Percentiles rank a stretch among this genome's conserved stretches.
Evolutionary conservation across 768 basidiomycete species (phyloP).

Genomic region (Mycena kentingensis): DNA sequence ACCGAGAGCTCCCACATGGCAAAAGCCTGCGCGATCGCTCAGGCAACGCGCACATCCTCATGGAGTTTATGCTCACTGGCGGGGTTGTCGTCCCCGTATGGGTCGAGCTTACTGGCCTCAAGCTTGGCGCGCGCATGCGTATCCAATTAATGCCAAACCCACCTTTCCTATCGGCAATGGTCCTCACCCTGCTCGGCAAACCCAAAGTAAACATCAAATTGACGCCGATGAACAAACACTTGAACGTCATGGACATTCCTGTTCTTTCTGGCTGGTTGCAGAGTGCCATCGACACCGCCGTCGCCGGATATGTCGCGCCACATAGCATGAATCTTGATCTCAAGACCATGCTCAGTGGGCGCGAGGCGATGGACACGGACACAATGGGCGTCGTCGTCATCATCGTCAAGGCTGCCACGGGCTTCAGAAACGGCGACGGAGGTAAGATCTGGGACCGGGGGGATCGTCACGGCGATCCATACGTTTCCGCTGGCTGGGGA

Average conservation of each 20-base stretch:
- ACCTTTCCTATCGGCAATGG: constrained; percentile 54
- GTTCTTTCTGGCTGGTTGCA: constrained; percentile 70
- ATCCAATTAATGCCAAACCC: constrained; percentile 75
- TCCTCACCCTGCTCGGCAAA: constrained; percentile 68
- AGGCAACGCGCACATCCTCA: constrained; percentile 63
- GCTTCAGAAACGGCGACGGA: constrained; percentile 44
- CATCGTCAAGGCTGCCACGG: constrained; percentile 62
- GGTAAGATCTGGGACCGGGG: constrained; percentile 37
- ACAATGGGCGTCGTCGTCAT: constrained; percentile 68
- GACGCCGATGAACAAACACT: constrained; percentile 59
- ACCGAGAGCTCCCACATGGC: constrained; percentile 55
- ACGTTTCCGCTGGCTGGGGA: constrained; percentile 68
- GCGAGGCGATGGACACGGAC: constrained; percentile 64
- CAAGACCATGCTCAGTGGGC: constrained; percentile 60
- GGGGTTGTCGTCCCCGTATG: constrained; percentile 59
- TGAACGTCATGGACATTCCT: constrained; percentile 80
- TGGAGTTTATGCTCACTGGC: constrained; percentile 64
- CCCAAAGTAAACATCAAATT: constrained; percentile 67
- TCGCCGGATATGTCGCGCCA: constrained; percentile 67
- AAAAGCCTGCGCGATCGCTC: constrained; percentile 42
- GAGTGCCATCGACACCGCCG: constrained; percentile 61
- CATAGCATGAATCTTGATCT: constrained; percentile 71
- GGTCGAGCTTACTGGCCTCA: constrained; percentile 71
- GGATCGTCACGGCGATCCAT: constrained; percentile 47
- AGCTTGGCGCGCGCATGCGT: constrained; percentile 62